Percentiles rank a stretch among this genome's conserved stretches.
Evolutionary conservation across 148 eudicot genomes (phyloP).

Genomic region (Camellia sinensis): DNA sequence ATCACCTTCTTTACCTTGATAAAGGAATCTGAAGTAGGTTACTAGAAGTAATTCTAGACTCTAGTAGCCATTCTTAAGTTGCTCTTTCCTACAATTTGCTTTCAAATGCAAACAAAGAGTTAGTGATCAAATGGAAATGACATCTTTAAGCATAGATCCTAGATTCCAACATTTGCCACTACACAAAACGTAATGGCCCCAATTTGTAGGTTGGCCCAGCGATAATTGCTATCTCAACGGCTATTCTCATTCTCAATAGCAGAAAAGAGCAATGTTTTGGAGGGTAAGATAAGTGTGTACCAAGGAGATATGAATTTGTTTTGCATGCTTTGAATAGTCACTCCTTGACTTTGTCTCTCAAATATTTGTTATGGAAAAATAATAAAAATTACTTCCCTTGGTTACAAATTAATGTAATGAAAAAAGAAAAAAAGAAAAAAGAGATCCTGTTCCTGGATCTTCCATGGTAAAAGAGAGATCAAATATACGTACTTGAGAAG

Average conservation of each 20-base stretch:
- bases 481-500: slow-evolving; percentile 63
- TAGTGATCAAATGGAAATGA: background rate
- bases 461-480: background rate
- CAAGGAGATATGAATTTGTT: background rate
- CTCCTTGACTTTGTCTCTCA: background rate
- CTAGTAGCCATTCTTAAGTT: background rate
- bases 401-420: background rate
- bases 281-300: no score
- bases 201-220: background rate
- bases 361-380: background rate
- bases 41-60: background rate
- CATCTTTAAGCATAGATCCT: background rate
- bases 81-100: background rate
- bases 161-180: background rate
- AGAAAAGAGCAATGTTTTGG: background rate
- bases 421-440: background rate
- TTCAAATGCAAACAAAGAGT: background rate
- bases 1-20: background rate
- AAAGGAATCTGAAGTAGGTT: background rate
- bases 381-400: background rate
- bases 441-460: background rate
- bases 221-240: background rate
- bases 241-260: background rate
- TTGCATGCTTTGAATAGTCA: background rate
- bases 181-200: background rate